A percentile compares a stretch with the other conserved stretches of the same genome.
Conservation (phyloP, 768 basidiomycete genomes). For the Chlorophyllum brunneum region DNA sequence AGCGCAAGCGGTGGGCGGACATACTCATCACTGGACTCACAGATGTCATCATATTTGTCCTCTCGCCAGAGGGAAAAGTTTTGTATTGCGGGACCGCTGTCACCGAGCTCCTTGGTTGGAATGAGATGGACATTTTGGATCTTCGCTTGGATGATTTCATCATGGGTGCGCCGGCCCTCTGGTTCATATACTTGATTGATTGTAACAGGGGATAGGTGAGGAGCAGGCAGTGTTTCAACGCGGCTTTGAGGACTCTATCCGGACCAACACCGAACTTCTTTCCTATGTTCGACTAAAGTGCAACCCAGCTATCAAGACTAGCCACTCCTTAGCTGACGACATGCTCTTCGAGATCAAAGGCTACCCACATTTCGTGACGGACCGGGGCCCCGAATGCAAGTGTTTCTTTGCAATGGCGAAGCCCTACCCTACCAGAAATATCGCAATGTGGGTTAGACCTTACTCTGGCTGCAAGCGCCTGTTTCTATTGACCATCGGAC, state of each 20-base stretch:
- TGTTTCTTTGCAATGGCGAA: conserved; percentile 76
- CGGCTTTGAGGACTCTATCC: conserved; percentile 54
- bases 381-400: conserved; percentile 35
- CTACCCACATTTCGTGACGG: conserved; percentile 46
- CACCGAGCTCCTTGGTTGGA: conserved; percentile 75
- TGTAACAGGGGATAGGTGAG: conserved; percentile 36
- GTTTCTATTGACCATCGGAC: conserved; percentile 22
- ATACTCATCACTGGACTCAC: conserved; percentile 72
- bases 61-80: conserved; percentile 59
- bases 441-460: conserved; percentile 48
- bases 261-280: conserved; percentile 45
- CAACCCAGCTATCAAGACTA: conserved; percentile 25
- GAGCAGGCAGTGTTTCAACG: conserved; percentile 55
- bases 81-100: conserved; percentile 69
- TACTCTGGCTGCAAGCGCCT: not conserved
- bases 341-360: conserved; percentile 72
- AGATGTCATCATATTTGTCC: conserved; percentile 65
- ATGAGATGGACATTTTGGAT: conserved; percentile 68
- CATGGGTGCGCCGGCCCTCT: conserved; percentile 40
- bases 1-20: conserved; percentile 85
- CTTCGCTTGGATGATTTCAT: conserved; percentile 61
- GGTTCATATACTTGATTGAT: conserved; percentile 3
- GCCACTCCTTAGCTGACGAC: conserved; percentile 32
- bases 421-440: conserved; percentile 73
- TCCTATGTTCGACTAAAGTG: conserved; percentile 59